phyloP scores from a whole-genome alignment of 495 filamentous ascomycete species.

The Aspergillus sclerotiicarbonarius region DNA sequence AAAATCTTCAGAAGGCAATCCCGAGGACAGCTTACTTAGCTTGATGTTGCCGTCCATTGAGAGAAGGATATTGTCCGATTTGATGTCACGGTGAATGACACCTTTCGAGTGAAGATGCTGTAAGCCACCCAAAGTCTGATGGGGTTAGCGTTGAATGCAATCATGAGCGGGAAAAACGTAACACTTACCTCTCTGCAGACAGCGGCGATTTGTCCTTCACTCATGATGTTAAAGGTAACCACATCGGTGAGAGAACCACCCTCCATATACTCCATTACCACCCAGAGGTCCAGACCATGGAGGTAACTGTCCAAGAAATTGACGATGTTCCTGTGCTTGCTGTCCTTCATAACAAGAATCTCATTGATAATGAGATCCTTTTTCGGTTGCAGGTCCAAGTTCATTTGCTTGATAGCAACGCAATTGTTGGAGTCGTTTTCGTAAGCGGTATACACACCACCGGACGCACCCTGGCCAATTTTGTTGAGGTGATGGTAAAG shows the following conservation, averaged over 20 bases:
- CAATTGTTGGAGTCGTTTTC: conserved; percentile 77
- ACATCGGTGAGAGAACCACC: conserved; percentile 97
- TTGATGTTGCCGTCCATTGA: conserved; percentile 97
- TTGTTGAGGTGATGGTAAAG: conserved; percentile 87
- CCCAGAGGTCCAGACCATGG: conserved; percentile 87
- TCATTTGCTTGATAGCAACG: conserved; percentile 99
- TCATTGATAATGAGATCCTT: conserved; percentile 99
- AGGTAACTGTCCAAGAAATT: conserved; percentile 98
- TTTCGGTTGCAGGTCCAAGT: conserved; percentile 95
- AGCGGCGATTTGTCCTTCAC: conserved; percentile 91
- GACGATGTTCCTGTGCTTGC: conserved; percentile 96
- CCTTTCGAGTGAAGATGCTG: conserved; percentile 97
- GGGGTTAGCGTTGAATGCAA: conserved; percentile 1
- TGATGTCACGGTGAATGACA: conserved; percentile 98
- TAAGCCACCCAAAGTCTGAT: conserved; percentile 77
- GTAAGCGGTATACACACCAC: conserved; percentile 91
- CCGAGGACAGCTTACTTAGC: conserved; percentile 66
- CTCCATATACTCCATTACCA: conserved; percentile 99
- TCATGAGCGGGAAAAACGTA: neutral
- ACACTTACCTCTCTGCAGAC: conserved; percentile 80
- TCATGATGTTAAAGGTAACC: conserved; percentile 99
- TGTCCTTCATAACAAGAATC: conserved; percentile 98
- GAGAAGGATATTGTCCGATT: conserved; percentile 95
- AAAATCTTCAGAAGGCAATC: conserved; percentile 3
- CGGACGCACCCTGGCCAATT: conserved; percentile 96